Conservation (phyloP, 306 rosid species). For the Comarum palustre region DNA sequence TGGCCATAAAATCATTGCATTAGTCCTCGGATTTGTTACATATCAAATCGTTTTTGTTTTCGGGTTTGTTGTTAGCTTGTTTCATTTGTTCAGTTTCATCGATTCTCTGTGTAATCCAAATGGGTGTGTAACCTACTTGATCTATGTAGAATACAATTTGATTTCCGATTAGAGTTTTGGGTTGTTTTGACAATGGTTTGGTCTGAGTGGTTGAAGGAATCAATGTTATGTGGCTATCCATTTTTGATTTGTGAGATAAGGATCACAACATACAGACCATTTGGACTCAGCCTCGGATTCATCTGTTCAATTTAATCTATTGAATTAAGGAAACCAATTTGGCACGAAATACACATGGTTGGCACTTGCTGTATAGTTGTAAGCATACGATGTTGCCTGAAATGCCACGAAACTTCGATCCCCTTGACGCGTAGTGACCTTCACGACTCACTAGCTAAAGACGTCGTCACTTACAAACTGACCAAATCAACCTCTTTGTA, state of each 20-base stretch:
- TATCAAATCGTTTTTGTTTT: neutral
- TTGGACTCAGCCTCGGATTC: no score
- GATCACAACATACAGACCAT: neutral
- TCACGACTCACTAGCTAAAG: neutral
- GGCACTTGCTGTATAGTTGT: neutral
- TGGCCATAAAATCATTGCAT: neutral
- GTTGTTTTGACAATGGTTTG: neutral
- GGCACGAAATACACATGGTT: neutral
- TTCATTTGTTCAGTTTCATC: neutral
- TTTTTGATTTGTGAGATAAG: neutral
- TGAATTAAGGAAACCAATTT: neutral
- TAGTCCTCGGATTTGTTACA: neutral
- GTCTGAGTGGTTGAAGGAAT: neutral
- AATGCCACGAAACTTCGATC: neutral
- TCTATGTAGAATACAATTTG: neutral
- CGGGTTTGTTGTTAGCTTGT: neutral
- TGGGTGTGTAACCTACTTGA: neutral
- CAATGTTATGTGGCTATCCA: neutral
- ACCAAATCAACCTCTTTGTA: neutral
- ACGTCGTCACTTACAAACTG: neutral
- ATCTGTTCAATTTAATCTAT: no score
- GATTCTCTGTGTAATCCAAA: neutral
- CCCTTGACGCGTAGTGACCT: neutral
- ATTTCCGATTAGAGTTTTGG: neutral
- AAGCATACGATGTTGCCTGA: constrained; percentile 1